Conservation (phyloP, 1,284 basidiomycete species). For the Papiliotrema terrestris region DNA sequence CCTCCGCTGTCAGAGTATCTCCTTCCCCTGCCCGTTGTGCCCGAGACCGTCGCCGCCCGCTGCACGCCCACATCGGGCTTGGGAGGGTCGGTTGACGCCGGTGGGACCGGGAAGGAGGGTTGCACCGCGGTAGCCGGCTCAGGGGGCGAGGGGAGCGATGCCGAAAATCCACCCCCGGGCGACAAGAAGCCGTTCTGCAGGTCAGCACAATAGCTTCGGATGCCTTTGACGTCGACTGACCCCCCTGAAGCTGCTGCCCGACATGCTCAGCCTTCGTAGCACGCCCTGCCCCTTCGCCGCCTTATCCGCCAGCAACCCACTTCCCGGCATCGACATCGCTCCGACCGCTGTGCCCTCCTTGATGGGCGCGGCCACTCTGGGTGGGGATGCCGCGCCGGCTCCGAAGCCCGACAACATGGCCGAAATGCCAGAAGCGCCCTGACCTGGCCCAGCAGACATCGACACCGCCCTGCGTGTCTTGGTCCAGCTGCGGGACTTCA, state of each 20-base stretch:
- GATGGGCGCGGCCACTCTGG: too few relatives aligned
- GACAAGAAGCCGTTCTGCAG: constrained; percentile 1
- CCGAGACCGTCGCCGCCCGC: constrained; percentile 13
- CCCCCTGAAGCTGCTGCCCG: constrained; percentile 21
- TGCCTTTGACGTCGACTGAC: constrained; percentile 20
- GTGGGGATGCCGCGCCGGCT: too few relatives aligned
- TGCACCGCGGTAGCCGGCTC: constrained; percentile 1
- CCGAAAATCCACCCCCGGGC: background rate
- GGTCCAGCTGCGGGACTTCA: constrained; percentile 28
- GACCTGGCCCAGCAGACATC: constrained; percentile 12
- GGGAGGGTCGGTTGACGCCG: constrained; percentile 4
- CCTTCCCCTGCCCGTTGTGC: constrained; percentile 14
- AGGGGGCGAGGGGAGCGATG: constrained; percentile 8
- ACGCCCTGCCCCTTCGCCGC: constrained; percentile 41
- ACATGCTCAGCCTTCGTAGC: constrained; percentile 36
- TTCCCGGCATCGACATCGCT: background rate
- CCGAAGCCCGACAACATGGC: constrained; percentile 22
- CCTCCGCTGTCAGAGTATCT: constrained; percentile 34
- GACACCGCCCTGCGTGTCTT: constrained; percentile 29
- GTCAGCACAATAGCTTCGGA: background rate
- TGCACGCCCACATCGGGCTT: constrained; percentile 8
- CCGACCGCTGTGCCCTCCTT: constrained; percentile 6
- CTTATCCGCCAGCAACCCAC: constrained; percentile 36
- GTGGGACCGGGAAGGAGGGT: constrained; percentile 3
- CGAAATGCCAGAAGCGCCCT: constrained; percentile 12